Evolutionary conservation across 768 basidiomycete genomes (phyloP).

Genomic region (Termitomyces sp.): DNA sequence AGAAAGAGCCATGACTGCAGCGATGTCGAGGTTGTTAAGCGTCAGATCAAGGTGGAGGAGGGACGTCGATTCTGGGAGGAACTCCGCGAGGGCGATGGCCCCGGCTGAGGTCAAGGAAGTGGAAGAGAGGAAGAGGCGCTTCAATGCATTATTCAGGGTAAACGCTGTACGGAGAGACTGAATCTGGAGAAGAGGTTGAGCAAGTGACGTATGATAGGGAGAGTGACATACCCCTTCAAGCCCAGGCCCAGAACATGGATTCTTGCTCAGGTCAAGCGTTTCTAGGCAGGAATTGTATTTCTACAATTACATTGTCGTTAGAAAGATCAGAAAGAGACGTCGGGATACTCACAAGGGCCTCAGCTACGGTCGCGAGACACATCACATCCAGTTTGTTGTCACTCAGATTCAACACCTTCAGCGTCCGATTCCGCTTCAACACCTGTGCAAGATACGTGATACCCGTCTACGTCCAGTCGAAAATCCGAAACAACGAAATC

Average conservation of each 20-base stretch:
- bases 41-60: constrained; percentile 92
- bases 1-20: constrained; percentile 89
- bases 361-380: constrained; percentile 76
- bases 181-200: constrained; percentile 36
- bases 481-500: constrained; percentile 13
- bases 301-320: constrained; percentile 27
- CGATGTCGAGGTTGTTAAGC: constrained; percentile 74
- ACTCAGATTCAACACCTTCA: constrained; percentile 90
- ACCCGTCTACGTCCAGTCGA: constrained; percentile 38
- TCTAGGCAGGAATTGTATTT: constrained; percentile 95
- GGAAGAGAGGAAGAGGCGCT: constrained; percentile 85
- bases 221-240: constrained; percentile 75
- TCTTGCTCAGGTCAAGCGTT: constrained; percentile 88
- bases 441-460: constrained; percentile 92
- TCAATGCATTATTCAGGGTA: constrained; percentile 86
- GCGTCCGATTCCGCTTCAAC: constrained; percentile 89
- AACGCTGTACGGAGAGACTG: constrained; percentile 90
- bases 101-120: constrained; percentile 77
- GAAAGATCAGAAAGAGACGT: not conserved
- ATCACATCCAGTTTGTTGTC: constrained; percentile 90
- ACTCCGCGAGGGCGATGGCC: constrained; percentile 94
- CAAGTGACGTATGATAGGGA: not conserved
- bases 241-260: constrained; percentile 87
- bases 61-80: constrained; percentile 84
- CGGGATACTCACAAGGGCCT: constrained; percentile 65